phyloP scores from a whole-genome alignment of 2,329 filamentous ascomycete genomes.

The Stachybotrys chlorohalonatus region DNA sequence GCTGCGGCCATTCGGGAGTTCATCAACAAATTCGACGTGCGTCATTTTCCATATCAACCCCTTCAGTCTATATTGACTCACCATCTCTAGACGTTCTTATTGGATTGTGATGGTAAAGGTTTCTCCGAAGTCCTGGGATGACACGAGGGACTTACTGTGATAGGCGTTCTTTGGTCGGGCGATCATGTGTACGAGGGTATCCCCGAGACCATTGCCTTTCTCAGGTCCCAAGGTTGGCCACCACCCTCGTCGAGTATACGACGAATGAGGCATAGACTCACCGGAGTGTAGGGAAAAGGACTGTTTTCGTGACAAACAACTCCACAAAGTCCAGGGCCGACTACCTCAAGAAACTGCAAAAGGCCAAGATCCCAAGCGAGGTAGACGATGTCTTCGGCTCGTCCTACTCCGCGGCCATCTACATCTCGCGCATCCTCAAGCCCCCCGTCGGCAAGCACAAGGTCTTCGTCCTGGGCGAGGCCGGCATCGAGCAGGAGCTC shows the following conservation, averaged over 20 bases:
- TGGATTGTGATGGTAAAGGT: slow-evolving; percentile 86
- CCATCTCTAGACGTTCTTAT: slow-evolving; percentile 67
- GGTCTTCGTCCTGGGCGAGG: slow-evolving; percentile 88
- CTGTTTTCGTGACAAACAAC: slow-evolving; percentile 98
- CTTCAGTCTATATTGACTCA: not conserved
- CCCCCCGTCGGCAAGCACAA: slow-evolving; percentile 75
- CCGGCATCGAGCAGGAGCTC: slow-evolving; percentile 84
- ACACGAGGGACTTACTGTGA: not conserved
- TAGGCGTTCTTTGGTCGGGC: slow-evolving; percentile 93
- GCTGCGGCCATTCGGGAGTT: slow-evolving; percentile 70
- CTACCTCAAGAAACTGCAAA: slow-evolving; percentile 84
- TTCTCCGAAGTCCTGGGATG: not conserved
- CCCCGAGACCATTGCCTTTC: slow-evolving; percentile 73
- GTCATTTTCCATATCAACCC: slow-evolving; percentile 25
- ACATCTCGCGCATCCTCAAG: slow-evolving; percentile 86
- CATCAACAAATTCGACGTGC: slow-evolving; percentile 83
- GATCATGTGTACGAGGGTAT: slow-evolving; percentile 81
- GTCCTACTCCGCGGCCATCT: slow-evolving; percentile 89
- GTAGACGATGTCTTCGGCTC: slow-evolving; percentile 94
- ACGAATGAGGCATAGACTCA: not conserved
- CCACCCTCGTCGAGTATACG: not conserved
- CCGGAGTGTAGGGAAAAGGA: slow-evolving; percentile 61
- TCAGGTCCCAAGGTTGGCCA: slow-evolving; percentile 64
- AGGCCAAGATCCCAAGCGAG: slow-evolving; percentile 67
- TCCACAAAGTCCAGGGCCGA: slow-evolving; percentile 91